phyloP scores from a whole-genome alignment of 2,329 filamentous ascomycete genomes.

The Pleurostoma richardsiae region DNA sequence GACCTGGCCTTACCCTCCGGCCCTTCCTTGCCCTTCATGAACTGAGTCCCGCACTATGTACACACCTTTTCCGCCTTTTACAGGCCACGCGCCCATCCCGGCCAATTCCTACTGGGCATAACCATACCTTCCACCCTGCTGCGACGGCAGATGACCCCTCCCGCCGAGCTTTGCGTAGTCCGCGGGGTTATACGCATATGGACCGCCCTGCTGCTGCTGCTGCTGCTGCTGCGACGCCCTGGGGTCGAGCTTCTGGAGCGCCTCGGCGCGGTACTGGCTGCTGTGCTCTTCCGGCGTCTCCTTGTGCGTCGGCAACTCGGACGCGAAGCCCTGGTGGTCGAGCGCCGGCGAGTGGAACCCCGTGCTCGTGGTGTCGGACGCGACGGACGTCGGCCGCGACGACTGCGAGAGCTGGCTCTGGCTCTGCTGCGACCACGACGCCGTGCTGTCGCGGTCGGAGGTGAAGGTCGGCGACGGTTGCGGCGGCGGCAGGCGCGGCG shows the following conservation, averaged over 20 bases:
- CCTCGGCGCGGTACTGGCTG: constrained; percentile 13
- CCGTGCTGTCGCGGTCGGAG: constrained; percentile 19
- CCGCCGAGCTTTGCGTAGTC: constrained; percentile 24
- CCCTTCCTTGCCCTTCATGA: too few relatives aligned
- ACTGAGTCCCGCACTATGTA: too few relatives aligned
- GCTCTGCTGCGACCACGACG: constrained; percentile 33
- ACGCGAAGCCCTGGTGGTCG: constrained; percentile 33
- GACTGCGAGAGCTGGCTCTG: constrained; percentile 14
- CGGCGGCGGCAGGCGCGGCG: constrained; percentile 18
- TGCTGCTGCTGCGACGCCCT: constrained; percentile 9
- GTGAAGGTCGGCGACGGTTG: constrained; percentile 21
- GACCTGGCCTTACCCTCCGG: too few relatives aligned
- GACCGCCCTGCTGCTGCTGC: constrained; percentile 8
- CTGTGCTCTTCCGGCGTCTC: constrained; percentile 42
- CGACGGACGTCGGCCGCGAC: constrained; percentile 28
- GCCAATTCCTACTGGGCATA: constrained; percentile 1
- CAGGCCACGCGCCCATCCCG: too few relatives aligned
- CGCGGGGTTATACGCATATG: constrained; percentile 31
- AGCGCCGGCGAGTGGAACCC: constrained; percentile 31
- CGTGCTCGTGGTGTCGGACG: constrained; percentile 21
- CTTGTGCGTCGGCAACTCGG: constrained; percentile 39
- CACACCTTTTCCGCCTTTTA: too few relatives aligned
- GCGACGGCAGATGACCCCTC: background rate
- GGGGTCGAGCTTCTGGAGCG: constrained; percentile 16
- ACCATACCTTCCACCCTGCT: background rate